These are phyloP conservation scores for Lichtheimia ramosa DNA, from an alignment of 371 early-diverging fungal species.

Conservation along the genomic window DNA sequence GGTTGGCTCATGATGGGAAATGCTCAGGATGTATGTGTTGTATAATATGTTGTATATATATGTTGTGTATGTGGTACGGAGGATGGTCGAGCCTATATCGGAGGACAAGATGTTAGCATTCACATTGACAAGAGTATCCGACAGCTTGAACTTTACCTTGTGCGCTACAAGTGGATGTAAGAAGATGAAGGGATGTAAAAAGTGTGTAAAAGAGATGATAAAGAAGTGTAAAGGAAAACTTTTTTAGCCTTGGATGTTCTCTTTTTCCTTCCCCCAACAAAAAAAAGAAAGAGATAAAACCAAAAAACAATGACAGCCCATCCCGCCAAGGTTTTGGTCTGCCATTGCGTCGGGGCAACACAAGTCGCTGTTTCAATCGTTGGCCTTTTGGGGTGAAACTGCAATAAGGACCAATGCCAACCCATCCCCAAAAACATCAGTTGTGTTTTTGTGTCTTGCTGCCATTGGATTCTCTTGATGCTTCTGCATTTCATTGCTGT, in stretches of 20 bases:
- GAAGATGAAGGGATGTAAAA: slow-evolving; percentile 5
- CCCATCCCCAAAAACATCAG: slow-evolving; percentile 5
- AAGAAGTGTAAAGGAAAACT: slow-evolving; percentile 11
- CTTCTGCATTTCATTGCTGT: too few species aligned
- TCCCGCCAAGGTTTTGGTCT: slow-evolving; percentile 3
- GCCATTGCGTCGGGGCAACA: neutral
- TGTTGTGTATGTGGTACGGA: neutral
- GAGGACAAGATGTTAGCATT: neutral
- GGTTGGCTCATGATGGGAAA: slow-evolving; percentile 17
- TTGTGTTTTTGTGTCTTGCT: too few species aligned
- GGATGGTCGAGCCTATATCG: too few species aligned
- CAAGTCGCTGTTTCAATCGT: slow-evolving; percentile 1
- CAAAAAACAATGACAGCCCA: slow-evolving; percentile 13
- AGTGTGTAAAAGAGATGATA: slow-evolving; percentile 9
- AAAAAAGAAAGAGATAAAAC: slow-evolving; percentile 14
- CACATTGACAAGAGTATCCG: too few species aligned
- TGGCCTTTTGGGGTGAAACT: slow-evolving; percentile 1
- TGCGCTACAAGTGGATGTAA: neutral
- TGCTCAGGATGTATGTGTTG: neutral
- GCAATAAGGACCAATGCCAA: neutral
- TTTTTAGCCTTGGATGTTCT: neutral
- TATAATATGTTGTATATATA: neutral
- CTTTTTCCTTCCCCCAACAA: slow-evolving; percentile 23
- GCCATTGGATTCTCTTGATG: too few species aligned
- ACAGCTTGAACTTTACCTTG: too few species aligned